Evolutionary conservation across 2,329 filamentous ascomycete genomes (phyloP), one percentile per base, ranked within the genome.

Genomic region (Hypoxylon sp.): DNA sequence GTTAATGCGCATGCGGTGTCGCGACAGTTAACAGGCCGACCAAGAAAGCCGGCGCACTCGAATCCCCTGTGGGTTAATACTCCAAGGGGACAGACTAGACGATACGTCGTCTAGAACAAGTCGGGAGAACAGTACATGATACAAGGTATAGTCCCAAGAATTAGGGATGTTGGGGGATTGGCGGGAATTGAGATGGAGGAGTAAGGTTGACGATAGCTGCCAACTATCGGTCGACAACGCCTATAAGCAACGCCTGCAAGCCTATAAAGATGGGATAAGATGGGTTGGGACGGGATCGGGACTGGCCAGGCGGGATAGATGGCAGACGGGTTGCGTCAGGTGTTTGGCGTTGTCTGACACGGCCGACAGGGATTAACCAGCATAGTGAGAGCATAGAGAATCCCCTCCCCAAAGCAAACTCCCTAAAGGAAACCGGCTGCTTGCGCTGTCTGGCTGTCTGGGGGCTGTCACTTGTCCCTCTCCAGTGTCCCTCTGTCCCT

Each of bases 61-160:
- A 46, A 53, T 57, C 55, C 60, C 67, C 67, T 63, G 58, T 41
- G 40, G 26, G 48, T 43, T 43, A 60, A 58, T 58, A n/a, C n/a
- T 56, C 31, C 41, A 47, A 55, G 21, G 48, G 60, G 60, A 61
- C 58, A 46, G 59, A 63, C 65, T 63, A 70, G 68, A 69, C 67
- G 63, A 64, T 48, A 42, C 55, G 42, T 59, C 60, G 67, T 67
- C 67, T 70, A 67, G 65, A 42, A 66, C 56, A 51, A 54, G 61
- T 60, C 62, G 48, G 55, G 62, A 61, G 50, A 58, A 46, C n/a
- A 69, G 57, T 54, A 64, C 61, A 70, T 67, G 18, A 66, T 63
- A 62, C 42, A 58, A 59, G 52, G 49, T 35, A 11, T 41, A 59
- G 20, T 17, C 11, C 37, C 47, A 50, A n/a, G n/a, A n/a, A n/a